A percentile compares a stretch with the other conserved stretches of the same genome.
Evolutionary conservation across 495 filamentous ascomycete genomes (phyloP).

Genomic region (Pseudevernia furfuracea): DNA sequence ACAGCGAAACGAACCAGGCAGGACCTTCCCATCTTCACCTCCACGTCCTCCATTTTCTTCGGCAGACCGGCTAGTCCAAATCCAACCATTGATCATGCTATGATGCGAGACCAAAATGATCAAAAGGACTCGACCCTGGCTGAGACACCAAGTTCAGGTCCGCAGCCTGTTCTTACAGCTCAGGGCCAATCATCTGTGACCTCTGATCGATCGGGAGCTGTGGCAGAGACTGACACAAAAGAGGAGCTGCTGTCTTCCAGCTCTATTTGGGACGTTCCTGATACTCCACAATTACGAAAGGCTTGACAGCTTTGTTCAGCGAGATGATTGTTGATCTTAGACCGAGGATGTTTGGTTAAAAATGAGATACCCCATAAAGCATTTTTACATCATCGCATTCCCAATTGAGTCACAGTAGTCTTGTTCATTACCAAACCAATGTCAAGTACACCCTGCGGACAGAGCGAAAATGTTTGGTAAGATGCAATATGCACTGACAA

Average conservation of each 20-base stretch:
- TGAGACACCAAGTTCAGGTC: neutral
- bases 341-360: neutral
- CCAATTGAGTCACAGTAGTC: neutral
- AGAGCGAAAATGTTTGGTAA: neutral
- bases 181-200: neutral
- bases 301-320: slow-evolving; percentile 3
- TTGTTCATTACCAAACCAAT: neutral
- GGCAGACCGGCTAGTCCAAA: slow-evolving; percentile 18
- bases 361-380: slow-evolving; percentile 19
- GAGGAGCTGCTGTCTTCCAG: neutral
- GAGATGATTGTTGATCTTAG: neutral
- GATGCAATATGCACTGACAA: neutral
- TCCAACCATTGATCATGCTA: neutral
- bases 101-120: neutral
- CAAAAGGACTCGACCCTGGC: neutral
- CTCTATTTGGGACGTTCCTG: slow-evolving; percentile 27
- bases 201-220: neutral
- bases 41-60: slow-evolving; percentile 46
- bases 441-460: neutral
- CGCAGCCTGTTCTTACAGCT: neutral
- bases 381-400: neutral
- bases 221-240: neutral
- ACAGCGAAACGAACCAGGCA: slow-evolving; percentile 35
- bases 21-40: slow-evolving; percentile 46
- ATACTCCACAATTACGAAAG: slow-evolving; percentile 21